Evolutionary conservation across 2,329 filamentous ascomycete genomes (phyloP).

Genomic region (Raffaelea arxii): DNA sequence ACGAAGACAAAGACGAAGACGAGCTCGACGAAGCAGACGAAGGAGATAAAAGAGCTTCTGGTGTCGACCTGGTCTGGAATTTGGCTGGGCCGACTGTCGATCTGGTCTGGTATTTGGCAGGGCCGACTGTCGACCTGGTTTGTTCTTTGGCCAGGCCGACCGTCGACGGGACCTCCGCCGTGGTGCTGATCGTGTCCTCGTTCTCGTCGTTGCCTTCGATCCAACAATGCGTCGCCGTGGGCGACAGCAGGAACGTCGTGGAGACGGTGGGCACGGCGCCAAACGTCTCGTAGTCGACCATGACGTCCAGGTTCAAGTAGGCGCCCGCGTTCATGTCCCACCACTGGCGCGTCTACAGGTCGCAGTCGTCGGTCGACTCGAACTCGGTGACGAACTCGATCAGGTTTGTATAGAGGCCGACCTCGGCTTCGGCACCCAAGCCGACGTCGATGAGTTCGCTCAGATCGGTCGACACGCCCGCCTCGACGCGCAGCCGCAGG

Average conservation of each 20-base stretch:
- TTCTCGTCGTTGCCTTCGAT: no score
- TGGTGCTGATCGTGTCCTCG: background rate
- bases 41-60: no score
- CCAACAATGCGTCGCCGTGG: constrained; percentile 26
- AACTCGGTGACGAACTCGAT: constrained; percentile 40
- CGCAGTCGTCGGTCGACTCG: constrained; percentile 25
- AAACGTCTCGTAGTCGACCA: constrained; percentile 27
- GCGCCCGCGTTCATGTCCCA: constrained; percentile 30
- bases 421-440: constrained; percentile 30
- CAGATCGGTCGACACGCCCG: constrained; percentile 25
- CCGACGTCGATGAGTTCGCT: constrained; percentile 17
- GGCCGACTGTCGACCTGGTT: background rate
- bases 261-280: constrained; percentile 29
- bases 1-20: background rate
- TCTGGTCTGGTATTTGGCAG: background rate
- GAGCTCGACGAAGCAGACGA: background rate
- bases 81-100: no score
- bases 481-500: constrained; percentile 39
- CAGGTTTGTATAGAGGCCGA: constrained; percentile 40
- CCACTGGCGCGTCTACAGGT: constrained; percentile 23
- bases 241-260: constrained; percentile 26
- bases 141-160: no score
- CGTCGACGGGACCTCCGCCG: no score
- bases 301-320: constrained; percentile 23
- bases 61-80: no score